Conservation (phyloP, 352 stramenopile genomes). For the Phytophthora sp. region DNA sequence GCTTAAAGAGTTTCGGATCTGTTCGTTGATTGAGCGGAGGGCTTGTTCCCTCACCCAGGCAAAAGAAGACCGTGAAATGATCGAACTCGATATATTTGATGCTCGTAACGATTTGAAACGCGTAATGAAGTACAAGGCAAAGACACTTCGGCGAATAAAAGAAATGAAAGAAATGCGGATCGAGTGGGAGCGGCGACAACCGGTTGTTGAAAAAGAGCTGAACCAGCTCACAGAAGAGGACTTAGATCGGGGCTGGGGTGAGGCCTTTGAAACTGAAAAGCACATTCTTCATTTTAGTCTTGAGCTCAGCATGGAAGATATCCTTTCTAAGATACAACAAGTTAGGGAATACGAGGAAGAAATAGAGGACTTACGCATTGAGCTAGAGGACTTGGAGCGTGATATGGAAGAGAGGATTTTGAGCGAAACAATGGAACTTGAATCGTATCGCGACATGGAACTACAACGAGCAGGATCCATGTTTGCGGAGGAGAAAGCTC, state of each 20-base stretch:
- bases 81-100: constrained; percentile 77
- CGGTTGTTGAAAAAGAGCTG: constrained; percentile 77
- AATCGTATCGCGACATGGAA: constrained; percentile 66
- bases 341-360: constrained; percentile 75
- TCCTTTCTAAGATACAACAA: constrained; percentile 62
- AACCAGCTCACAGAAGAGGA: constrained; percentile 68
- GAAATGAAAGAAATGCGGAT: constrained; percentile 81
- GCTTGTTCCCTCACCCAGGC: constrained; percentile 52
- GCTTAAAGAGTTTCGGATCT: constrained; percentile 73
- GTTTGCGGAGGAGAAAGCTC: constrained; percentile 45
- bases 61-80: constrained; percentile 70
- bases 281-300: constrained; percentile 71
- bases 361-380: constrained; percentile 71
- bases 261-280: constrained; percentile 82
- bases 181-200: constrained; percentile 82
- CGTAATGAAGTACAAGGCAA: constrained; percentile 79
- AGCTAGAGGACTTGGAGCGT: constrained; percentile 82
- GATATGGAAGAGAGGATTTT: constrained; percentile 75
- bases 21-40: constrained; percentile 69
- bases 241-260: constrained; percentile 74
- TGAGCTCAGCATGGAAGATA: constrained; percentile 81
- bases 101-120: constrained; percentile 64
- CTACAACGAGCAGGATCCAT: constrained; percentile 45
- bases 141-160: constrained; percentile 68
- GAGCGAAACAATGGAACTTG: constrained; percentile 67